Base-by-base conservation (phyloP, 2,329 filamentous ascomycete genomes). In the Ophidiomyces ophidiicola region DNA sequence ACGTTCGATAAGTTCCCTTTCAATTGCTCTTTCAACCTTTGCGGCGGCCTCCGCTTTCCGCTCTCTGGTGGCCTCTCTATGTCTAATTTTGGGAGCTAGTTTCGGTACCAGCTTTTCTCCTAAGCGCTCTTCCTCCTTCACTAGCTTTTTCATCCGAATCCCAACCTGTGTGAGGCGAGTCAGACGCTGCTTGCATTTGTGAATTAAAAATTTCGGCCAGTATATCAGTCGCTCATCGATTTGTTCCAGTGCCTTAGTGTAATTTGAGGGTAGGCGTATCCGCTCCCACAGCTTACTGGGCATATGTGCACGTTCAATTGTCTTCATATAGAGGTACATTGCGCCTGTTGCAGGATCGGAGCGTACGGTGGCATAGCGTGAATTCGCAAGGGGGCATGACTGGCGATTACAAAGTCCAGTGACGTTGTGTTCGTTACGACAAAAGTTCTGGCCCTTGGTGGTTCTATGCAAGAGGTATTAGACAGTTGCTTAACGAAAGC, bases 291-390 rank as follows among this genome's bases (percentile, higher is more conserved):
- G 78, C 63, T 93, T 92, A 43, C 76, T 80, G 1, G 88, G 90
- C 63, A 88, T 74, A 61, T 87, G 88, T 8, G 81, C 72, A 46
- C 90, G 82, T 68, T 94, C 86, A 50, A 87, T 76, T 3, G 85
- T 90, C 69, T 94, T 96, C 72, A 94, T 93, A 71, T 93, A 96
- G 42, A 96, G 78, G 66, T 94, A 96, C 46, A 96, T 72, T 6
- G 76, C 77, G 46, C 83, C 82, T 38, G 83, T 87, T 45, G 78
- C 67, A 5, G 86, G 80, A 54, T 92, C 78, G 39, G 82, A 76
- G 48, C 88, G 81, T 45, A 96, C 78, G 6, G 88, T 96, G 44
- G 88, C 88, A 70, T 96, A 94, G 45, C 86, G 76, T 26, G 79
- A 83, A 67, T 94, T 94, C 50, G 87, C 85, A 42, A 94, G 76